Conservation (phyloP, 345 rosid genomes). For the Erodium maritimum region DNA sequence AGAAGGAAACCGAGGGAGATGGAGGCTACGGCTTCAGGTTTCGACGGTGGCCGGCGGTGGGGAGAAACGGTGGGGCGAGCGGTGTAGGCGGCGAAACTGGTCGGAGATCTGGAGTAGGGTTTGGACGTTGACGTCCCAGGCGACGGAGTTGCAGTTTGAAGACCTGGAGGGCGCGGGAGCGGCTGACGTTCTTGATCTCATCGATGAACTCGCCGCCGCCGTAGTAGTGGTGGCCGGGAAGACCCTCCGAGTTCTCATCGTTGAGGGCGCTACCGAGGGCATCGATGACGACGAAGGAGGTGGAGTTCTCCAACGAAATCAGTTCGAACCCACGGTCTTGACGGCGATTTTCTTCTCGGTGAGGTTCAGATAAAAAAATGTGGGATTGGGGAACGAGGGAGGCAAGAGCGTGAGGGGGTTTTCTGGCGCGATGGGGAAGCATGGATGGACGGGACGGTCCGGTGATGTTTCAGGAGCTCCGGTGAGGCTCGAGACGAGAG, state of each 20-base stretch:
- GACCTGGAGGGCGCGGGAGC: constrained; percentile 73
- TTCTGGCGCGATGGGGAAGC: too few species aligned
- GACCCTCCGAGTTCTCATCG: constrained; percentile 96
- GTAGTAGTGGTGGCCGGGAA: constrained; percentile 96
- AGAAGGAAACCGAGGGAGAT: too few species aligned
- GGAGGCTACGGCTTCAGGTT: too few species aligned
- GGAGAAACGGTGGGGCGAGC: constrained; percentile 88
- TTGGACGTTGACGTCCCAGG: constrained; percentile 98
- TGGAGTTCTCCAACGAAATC: constrained; percentile 88
- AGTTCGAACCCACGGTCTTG: constrained; percentile 94
- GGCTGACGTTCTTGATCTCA: constrained; percentile 87
- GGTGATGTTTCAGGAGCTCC: too few species aligned
- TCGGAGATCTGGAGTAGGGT: constrained; percentile 98
- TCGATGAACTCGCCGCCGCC: constrained; percentile 97
- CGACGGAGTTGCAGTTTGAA: constrained; percentile 51
- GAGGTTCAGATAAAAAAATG: too few species aligned
- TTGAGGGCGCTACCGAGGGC: constrained; percentile 97
- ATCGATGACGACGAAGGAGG: constrained; percentile 92
- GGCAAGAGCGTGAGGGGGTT: too few species aligned
- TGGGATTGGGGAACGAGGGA: too few species aligned
- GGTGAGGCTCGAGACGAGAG: too few species aligned
- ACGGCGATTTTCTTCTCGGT: constrained; percentile 96
- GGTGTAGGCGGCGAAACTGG: constrained; percentile 96
- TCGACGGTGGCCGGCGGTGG: constrained; percentile 95
- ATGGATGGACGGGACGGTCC: too few species aligned